These are phyloP conservation scores for Codiaeum variegatum DNA, from an alignment of 441 rosid genomes.

Conservation along the genomic window DNA sequence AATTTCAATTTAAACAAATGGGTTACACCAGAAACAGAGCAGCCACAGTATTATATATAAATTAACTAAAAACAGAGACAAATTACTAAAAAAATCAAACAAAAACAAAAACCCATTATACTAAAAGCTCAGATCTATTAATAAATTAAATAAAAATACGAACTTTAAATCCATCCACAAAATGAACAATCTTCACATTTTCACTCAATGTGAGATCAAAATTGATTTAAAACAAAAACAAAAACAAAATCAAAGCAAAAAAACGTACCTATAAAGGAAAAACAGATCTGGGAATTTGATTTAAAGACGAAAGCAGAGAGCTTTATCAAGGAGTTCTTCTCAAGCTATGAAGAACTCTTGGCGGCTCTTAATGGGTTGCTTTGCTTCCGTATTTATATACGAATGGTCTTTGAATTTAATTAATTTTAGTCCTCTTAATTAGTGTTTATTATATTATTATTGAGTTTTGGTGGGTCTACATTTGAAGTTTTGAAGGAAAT, in stretches of 20 bases:
- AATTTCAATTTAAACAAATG: neutral
- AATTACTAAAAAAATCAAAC: neutral
- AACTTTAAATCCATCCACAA: neutral
- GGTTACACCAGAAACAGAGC: neutral
- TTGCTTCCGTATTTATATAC: constrained; percentile 14
- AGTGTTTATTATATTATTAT: neutral
- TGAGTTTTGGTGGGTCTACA: neutral
- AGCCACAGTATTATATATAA: neutral
- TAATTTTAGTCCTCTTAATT: neutral
- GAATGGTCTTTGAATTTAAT: neutral
- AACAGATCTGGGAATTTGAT: neutral
- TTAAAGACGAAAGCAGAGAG: neutral
- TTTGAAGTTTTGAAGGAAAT: neutral
- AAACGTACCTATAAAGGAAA: neutral
- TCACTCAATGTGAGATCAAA: neutral
- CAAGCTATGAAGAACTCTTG: neutral
- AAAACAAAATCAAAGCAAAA: neutral
- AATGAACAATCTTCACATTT: neutral
- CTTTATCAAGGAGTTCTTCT: neutral
- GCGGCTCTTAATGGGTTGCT: neutral
- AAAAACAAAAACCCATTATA: neutral
- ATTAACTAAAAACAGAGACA: neutral
- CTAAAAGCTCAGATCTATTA: neutral
- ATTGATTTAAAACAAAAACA: neutral
- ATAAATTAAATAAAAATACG: neutral